phyloP scores from a whole-genome alignment of 2,329 filamentous ascomycete genomes.

The Sordariomycetes sp. region DNA sequence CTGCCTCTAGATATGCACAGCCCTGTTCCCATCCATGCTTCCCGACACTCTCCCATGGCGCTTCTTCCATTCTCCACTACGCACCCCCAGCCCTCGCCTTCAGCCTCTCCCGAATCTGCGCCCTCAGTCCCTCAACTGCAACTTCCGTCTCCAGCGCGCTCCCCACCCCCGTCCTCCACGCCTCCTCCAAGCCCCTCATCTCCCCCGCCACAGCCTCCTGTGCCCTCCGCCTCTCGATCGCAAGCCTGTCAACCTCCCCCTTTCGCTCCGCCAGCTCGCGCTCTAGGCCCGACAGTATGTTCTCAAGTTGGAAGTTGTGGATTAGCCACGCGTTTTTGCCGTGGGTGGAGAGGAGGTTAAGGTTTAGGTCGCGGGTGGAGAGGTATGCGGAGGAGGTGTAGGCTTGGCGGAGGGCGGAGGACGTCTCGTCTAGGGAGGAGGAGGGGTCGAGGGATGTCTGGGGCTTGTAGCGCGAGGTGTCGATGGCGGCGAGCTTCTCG shows the following conservation, averaged over 20 bases:
- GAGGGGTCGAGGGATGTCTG: constrained; percentile 31
- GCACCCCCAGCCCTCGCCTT: constrained; percentile 16
- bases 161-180: constrained; percentile 68
- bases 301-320: constrained; percentile 68
- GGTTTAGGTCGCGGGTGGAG: constrained; percentile 33
- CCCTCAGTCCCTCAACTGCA: constrained; percentile 60
- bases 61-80: neutral
- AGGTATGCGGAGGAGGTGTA: constrained; percentile 40
- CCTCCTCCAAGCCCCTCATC: constrained; percentile 58
- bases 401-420: constrained; percentile 48
- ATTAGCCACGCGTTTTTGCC: constrained; percentile 91
- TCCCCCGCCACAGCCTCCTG: constrained; percentile 65
- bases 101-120: constrained; percentile 52
- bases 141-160: constrained; percentile 77
- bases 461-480: constrained; percentile 73
- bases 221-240: constrained; percentile 50
- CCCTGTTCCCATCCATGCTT: too few relatives aligned
- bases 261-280: constrained; percentile 56
- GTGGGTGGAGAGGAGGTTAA: constrained; percentile 63
- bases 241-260: constrained; percentile 59
- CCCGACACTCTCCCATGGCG: too few relatives aligned
- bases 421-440: constrained; percentile 16
- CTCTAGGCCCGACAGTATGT: constrained; percentile 52
- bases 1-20: too few relatives aligned
- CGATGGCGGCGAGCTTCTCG: constrained; percentile 46